phyloP scores from a whole-genome alignment of 257 asterid genomes.

The Petrea volubilis region DNA sequence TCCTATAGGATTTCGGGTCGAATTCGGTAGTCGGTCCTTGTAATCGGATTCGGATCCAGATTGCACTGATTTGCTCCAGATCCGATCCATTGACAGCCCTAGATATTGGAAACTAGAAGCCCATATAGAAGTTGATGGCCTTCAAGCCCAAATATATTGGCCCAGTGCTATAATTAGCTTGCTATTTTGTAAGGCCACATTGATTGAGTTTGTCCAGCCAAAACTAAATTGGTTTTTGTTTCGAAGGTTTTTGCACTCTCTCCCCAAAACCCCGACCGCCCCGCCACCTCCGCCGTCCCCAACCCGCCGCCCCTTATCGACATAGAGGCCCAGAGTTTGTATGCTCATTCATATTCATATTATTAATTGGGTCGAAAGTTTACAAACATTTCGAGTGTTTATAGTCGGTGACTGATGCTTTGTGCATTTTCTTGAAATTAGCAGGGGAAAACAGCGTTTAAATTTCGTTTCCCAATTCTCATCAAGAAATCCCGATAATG shows the following conservation, averaged over 20 bases:
- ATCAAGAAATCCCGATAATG: conserved; percentile 28
- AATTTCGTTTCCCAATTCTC: neutral
- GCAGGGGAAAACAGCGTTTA: conserved; percentile 18
- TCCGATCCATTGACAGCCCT: too few relatives aligned
- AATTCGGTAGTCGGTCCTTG: too few relatives aligned
- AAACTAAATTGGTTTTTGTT: neutral
- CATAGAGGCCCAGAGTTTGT: neutral
- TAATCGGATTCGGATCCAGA: too few relatives aligned
- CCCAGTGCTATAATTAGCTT: neutral
- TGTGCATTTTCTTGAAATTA: conserved; percentile 7
- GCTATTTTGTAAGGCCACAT: neutral
- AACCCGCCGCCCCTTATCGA: too few relatives aligned
- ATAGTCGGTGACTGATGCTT: neutral
- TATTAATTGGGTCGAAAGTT: neutral
- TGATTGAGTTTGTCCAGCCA: neutral
- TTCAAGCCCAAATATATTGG: neutral
- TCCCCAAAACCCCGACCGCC: neutral
- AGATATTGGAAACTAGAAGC: neutral
- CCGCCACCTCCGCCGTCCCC: conserved; percentile 25
- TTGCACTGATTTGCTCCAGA: too few relatives aligned
- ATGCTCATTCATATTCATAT: neutral
- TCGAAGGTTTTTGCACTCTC: conserved; percentile 1
- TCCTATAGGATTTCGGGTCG: too few relatives aligned
- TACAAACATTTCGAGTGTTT: neutral
- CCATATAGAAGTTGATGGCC: neutral